These are phyloP conservation scores for Calocera cornea DNA, from an alignment of 768 basidiomycete genomes.

Conservation along the genomic window DNA sequence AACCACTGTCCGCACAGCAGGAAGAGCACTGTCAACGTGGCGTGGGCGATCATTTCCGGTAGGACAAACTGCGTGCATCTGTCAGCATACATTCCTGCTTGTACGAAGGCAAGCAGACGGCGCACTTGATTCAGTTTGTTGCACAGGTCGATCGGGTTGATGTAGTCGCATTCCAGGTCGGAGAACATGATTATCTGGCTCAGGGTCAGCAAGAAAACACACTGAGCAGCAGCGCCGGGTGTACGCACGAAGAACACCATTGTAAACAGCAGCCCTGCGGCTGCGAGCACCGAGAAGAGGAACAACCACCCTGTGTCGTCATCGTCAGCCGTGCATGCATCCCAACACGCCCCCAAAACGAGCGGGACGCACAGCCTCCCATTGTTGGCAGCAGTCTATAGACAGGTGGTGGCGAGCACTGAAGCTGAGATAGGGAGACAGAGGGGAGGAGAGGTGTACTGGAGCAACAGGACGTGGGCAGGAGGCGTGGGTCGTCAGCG, in stretches of 20 bases:
- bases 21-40: constrained; percentile 80
- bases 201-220: background rate
- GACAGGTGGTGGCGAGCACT: background rate
- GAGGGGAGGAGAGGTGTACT: background rate
- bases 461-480: background rate
- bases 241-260: constrained; percentile 96
- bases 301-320: constrained; percentile 73
- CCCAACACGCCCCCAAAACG: background rate
- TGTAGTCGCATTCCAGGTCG: constrained; percentile 97
- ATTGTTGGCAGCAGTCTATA: background rate
- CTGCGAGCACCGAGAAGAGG: constrained; percentile 89
- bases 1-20: constrained; percentile 92
- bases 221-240: background rate
- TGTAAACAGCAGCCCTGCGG: constrained; percentile 89
- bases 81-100: background rate
- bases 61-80: constrained; percentile 69
- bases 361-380: background rate
- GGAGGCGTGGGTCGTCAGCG: background rate
- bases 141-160: constrained; percentile 99
- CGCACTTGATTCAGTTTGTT: constrained; percentile 95
- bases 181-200: constrained; percentile 99
- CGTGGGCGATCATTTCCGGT: constrained; percentile 91
- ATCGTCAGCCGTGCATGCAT: background rate
- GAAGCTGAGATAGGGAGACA: background rate
- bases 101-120: constrained; percentile 7